phyloP scores from a whole-genome alignment of 805 yeast genomes.

The Ogataea ganodermae region DNA sequence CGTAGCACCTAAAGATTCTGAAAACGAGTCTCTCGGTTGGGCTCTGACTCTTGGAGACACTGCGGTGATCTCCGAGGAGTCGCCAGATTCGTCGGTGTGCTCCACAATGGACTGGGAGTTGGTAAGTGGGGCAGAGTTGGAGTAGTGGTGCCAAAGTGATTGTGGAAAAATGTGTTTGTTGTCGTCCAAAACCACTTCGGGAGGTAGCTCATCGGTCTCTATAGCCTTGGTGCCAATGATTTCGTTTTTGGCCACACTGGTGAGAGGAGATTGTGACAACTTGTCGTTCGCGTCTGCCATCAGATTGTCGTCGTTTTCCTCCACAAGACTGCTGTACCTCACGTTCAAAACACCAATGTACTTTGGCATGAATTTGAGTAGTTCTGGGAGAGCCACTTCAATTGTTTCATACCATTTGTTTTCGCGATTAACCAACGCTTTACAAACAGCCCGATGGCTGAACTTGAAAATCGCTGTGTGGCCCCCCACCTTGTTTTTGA shows the following conservation, averaged over 20 bases:
- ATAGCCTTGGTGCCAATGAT: neutral
- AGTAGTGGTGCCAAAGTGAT: conserved; percentile 64
- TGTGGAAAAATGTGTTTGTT: conserved; percentile 90
- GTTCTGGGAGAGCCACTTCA: conserved; percentile 73
- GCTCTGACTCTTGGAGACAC: conserved; percentile 20
- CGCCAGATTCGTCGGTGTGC: neutral
- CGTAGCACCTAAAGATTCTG: conserved; percentile 54
- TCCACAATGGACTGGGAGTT: conserved; percentile 24
- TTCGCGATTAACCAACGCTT: conserved; percentile 87
- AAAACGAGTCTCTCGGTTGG: conserved; percentile 13
- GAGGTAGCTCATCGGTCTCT: conserved; percentile 35
- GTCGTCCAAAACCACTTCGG: conserved; percentile 90
- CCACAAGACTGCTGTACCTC: conserved; percentile 56
- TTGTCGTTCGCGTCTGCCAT: neutral
- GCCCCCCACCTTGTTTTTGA: conserved; percentile 94
- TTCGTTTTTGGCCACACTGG: neutral
- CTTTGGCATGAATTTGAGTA: conserved; percentile 85
- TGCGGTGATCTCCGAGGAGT: conserved; percentile 12
- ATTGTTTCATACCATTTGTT: conserved; percentile 89
- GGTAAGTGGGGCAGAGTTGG: conserved; percentile 44
- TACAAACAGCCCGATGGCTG: conserved; percentile 89
- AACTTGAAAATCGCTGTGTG: conserved; percentile 96
- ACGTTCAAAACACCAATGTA: conserved; percentile 95
- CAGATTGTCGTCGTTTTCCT: conserved; percentile 25
- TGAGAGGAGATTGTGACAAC: neutral